These are phyloP conservation scores for Beauveria asiatica DNA, from an alignment of 2,329 filamentous ascomycete species.

Conservation along the genomic window DNA sequence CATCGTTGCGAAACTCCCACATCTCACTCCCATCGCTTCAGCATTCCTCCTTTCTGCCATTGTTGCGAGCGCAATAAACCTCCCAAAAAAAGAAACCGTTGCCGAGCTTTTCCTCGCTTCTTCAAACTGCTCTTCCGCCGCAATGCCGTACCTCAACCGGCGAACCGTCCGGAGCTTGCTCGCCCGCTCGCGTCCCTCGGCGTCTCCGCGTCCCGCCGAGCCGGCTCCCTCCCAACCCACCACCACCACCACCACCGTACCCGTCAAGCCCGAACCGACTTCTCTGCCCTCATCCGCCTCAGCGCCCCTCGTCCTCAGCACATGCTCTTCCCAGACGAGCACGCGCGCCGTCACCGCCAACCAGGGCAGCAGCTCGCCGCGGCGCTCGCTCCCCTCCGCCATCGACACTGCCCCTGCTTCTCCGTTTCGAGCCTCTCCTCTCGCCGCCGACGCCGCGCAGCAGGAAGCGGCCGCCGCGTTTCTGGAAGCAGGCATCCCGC, in stretches of 20 bases:
- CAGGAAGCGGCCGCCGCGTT: not conserved
- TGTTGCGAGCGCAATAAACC: not conserved
- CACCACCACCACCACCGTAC: too few species aligned
- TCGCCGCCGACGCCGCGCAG: not conserved
- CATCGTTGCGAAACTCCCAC: not conserved
- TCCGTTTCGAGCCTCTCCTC: not conserved
- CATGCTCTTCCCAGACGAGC: not conserved
- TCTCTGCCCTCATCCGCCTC: not conserved
- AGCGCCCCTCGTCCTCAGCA: not conserved
- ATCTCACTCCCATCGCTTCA: not conserved
- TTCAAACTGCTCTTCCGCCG: not conserved
- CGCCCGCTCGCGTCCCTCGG: not conserved
- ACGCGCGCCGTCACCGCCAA: not conserved
- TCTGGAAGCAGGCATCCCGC: not conserved
- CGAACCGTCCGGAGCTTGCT: constrained; percentile 1
- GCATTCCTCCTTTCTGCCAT: not conserved
- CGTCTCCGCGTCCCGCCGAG: not conserved
- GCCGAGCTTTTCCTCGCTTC: not conserved
- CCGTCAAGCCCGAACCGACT: not conserved
- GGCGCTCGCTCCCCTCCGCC: not conserved
- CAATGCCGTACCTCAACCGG: constrained; percentile 7
- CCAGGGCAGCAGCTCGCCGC: not conserved
- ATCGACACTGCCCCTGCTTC: not conserved
- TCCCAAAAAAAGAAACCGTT: not conserved
- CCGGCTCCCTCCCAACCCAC: too few species aligned